Percentiles rank a stretch among this genome's conserved stretches.
These are phyloP conservation scores for Dioscorea cayenensis DNA, from an alignment of 116 monocot genomes.

Conservation along the genomic window DNA sequence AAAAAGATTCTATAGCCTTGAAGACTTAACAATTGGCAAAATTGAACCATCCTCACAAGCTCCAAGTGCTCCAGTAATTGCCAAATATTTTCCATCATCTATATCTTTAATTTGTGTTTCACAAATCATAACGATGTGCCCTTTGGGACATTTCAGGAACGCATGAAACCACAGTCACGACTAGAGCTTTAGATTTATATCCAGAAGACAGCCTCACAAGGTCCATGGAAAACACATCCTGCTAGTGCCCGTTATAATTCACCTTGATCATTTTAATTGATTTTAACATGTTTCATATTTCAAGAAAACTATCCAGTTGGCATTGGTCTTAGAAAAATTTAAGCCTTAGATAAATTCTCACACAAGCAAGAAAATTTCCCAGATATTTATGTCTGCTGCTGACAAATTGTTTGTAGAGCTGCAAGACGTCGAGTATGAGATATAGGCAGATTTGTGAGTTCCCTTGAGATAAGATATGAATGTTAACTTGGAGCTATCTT, in stretches of 20 bases:
- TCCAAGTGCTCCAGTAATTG: slow-evolving; percentile 13
- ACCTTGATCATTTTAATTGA: background rate
- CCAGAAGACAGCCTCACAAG: slow-evolving; percentile 56
- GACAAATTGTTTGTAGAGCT: slow-evolving; percentile 46
- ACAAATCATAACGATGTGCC: background rate
- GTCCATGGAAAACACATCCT: slow-evolving; percentile 22
- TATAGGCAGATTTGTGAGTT: slow-evolving; percentile 75
- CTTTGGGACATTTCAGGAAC: slow-evolving; percentile 24
- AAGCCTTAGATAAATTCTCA: slow-evolving; percentile 51
- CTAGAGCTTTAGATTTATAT: slow-evolving; percentile 29
- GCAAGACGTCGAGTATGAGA: slow-evolving; percentile 54
- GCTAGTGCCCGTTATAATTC: background rate
- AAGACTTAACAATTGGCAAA: slow-evolving; percentile 20
- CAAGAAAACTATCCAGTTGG: slow-evolving; percentile 64
- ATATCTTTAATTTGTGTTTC: slow-evolving; percentile 2
- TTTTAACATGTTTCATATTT: background rate
- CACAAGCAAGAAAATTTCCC: slow-evolving; percentile 48
- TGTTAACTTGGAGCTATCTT: background rate
- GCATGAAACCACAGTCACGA: slow-evolving; percentile 24
- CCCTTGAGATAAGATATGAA: background rate
- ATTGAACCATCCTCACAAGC: slow-evolving; percentile 22
- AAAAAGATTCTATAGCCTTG: slow-evolving; percentile 30
- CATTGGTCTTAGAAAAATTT: slow-evolving; percentile 41
- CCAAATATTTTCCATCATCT: background rate
- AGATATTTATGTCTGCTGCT: slow-evolving; percentile 53